phyloP scores from a whole-genome alignment of 1,139 yeast species.

The Diutina rugosa region DNA sequence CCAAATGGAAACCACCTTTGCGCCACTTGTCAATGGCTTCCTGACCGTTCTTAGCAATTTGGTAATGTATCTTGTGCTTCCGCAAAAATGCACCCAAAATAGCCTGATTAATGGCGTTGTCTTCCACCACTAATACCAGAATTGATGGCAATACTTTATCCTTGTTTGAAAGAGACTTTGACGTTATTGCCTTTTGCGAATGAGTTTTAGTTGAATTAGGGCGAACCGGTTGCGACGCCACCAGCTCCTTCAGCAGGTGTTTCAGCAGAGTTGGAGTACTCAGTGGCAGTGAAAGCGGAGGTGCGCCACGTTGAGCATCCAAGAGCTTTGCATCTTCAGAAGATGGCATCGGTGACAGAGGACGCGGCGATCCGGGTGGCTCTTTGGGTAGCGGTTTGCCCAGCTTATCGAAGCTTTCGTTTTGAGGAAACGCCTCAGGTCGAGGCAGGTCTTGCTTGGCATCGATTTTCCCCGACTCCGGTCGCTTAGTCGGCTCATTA shows the following conservation, averaged over 20 bases:
- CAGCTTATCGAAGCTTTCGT: background rate
- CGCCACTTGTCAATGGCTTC: slow-evolving; percentile 92
- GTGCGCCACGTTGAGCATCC: background rate
- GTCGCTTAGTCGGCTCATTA: background rate
- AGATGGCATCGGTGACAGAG: background rate
- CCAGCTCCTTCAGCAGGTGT: background rate
- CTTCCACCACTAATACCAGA: slow-evolving; percentile 88
- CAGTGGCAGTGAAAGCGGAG: background rate
- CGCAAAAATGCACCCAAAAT: slow-evolving; percentile 87
- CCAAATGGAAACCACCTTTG: slow-evolving; percentile 82
- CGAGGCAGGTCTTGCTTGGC: background rate
- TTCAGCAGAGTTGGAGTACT: background rate
- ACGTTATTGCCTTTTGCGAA: background rate
- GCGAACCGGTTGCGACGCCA: background rate
- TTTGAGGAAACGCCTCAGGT: background rate
- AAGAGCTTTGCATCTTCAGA: background rate
- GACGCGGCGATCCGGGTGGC: background rate
- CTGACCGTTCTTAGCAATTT: slow-evolving; percentile 80
- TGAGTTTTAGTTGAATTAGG: background rate
- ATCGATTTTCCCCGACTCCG: background rate
- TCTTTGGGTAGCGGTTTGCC: background rate
- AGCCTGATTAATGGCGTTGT: slow-evolving; percentile 86
- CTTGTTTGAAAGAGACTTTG: background rate
- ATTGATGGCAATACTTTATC: slow-evolving; percentile 61
- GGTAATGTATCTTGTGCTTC: slow-evolving; percentile 73